phyloP scores from a whole-genome alignment of 1,284 basidiomycete genomes.

The Golubevia pallescens region DNA sequence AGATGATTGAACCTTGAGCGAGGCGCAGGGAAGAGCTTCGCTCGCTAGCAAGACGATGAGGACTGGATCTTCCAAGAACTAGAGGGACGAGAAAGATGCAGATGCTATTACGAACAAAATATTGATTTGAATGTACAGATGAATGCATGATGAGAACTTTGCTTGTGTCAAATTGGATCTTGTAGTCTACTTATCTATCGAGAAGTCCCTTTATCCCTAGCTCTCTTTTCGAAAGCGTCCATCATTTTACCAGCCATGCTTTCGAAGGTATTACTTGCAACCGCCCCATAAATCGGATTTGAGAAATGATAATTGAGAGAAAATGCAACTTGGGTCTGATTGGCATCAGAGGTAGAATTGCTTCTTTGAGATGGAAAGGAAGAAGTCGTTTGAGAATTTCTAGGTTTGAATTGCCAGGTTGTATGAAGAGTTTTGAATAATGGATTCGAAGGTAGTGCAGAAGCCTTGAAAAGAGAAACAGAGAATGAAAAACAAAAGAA shows the following conservation, averaged over 20 bases:
- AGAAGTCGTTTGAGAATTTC: not conserved
- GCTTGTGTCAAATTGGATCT: too few relatives aligned
- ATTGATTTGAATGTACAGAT: too few relatives aligned
- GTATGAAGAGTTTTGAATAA: slow-evolving; percentile 44
- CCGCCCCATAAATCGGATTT: slow-evolving; percentile 41
- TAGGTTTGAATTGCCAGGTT: slow-evolving; percentile 33
- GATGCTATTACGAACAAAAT: too few relatives aligned
- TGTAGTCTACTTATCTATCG: too few relatives aligned
- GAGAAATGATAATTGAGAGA: slow-evolving; percentile 42
- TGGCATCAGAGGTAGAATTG: not conserved
- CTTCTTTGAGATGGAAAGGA: slow-evolving; percentile 2
- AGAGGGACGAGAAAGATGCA: too few relatives aligned
- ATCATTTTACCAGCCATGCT: slow-evolving; percentile 49
- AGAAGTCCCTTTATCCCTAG: too few relatives aligned
- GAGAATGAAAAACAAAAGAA: too few relatives aligned
- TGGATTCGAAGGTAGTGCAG: slow-evolving; percentile 24
- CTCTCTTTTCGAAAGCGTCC: slow-evolving; percentile 41
- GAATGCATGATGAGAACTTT: too few relatives aligned
- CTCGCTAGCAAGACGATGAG: too few relatives aligned
- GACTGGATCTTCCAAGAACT: too few relatives aligned
- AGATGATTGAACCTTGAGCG: too few relatives aligned
- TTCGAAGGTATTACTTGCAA: slow-evolving; percentile 43
- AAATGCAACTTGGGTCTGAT: slow-evolving; percentile 20
- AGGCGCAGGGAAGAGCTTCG: too few relatives aligned
- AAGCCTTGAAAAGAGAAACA: slow-evolving; percentile 20